Evolutionary conservation across 192 early-diverging fungal genomes (phyloP).

Genomic region (Backusella australiensis): DNA sequence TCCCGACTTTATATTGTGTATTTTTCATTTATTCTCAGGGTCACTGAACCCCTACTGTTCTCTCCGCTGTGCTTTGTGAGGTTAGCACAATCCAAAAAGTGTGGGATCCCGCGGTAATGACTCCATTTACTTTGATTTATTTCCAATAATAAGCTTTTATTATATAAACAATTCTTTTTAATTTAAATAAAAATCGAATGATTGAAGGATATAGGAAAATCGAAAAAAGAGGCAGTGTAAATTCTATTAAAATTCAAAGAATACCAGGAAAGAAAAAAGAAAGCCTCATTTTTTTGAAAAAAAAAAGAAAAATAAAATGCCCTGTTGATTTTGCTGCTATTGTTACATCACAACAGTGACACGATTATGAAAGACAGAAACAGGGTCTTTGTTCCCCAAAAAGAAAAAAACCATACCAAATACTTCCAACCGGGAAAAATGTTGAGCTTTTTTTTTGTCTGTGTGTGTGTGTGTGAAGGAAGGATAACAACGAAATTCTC

Average conservation of each 20-base stretch:
- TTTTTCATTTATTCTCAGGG: constrained; percentile 19
- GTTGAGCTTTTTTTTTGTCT: background rate
- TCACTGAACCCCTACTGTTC: constrained; percentile 1
- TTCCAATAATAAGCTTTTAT: background rate
- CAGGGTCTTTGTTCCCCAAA: background rate
- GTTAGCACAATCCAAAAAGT: constrained; percentile 6
- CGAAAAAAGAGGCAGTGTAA: background rate
- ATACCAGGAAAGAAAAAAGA: background rate
- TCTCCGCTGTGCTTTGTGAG: constrained; percentile 2
- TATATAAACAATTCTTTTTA: background rate
- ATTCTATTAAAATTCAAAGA: background rate
- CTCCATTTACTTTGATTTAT: background rate
- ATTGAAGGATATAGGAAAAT: background rate
- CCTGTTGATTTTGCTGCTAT: background rate
- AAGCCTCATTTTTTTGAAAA: background rate
- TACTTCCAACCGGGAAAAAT: background rate
- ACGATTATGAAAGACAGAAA: constrained; percentile 3
- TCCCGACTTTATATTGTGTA: constrained; percentile 13
- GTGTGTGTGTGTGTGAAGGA: constrained; percentile 3
- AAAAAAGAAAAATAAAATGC: background rate
- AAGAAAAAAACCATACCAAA: background rate
- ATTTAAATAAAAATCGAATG: constrained; percentile 1
- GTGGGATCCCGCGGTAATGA: constrained; percentile 8
- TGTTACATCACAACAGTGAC: background rate
- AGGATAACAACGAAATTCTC: background rate